Conservation (phyloP, 1,284 basidiomycete species). For the Thelephora terrestris region DNA sequence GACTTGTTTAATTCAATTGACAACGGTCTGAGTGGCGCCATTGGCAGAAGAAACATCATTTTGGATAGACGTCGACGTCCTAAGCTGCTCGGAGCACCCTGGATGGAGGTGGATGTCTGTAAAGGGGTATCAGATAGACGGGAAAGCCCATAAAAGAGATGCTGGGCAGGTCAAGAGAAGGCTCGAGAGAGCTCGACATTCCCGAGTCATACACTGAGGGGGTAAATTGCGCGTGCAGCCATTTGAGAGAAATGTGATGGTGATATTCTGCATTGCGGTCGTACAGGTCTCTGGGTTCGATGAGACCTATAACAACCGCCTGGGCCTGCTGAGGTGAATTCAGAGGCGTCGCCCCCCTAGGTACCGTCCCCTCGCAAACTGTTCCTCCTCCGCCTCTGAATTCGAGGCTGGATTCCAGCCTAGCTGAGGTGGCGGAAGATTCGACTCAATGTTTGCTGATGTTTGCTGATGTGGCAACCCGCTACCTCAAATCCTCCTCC, state of each 20-base stretch:
- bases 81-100: conserved; percentile 48
- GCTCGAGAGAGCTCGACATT: conserved; percentile 47
- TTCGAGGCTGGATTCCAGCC: too few species aligned
- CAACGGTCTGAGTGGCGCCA: conserved; percentile 51
- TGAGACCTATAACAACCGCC: too few species aligned
- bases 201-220: conserved; percentile 44
- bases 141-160: conserved; percentile 44
- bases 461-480: too few species aligned
- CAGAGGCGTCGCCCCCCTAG: too few species aligned
- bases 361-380: too few species aligned
- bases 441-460: too few species aligned
- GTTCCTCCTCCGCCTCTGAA: too few species aligned
- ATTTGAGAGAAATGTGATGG: conserved; percentile 14
- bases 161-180: conserved; percentile 76
- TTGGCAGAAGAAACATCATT: conserved; percentile 62
- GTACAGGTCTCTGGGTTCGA: too few species aligned
- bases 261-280: too few species aligned
- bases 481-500: too few species aligned
- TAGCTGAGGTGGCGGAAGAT: too few species aligned
- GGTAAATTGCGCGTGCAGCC: conserved; percentile 30
- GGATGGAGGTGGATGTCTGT: conserved; percentile 64
- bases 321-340: too few species aligned
- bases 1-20: conserved; percentile 61
- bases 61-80: conserved; percentile 64
- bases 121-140: conserved; percentile 9